These are phyloP conservation scores for Striga asiatica DNA, from an alignment of 257 asterid species.

Conservation along the genomic window DNA sequence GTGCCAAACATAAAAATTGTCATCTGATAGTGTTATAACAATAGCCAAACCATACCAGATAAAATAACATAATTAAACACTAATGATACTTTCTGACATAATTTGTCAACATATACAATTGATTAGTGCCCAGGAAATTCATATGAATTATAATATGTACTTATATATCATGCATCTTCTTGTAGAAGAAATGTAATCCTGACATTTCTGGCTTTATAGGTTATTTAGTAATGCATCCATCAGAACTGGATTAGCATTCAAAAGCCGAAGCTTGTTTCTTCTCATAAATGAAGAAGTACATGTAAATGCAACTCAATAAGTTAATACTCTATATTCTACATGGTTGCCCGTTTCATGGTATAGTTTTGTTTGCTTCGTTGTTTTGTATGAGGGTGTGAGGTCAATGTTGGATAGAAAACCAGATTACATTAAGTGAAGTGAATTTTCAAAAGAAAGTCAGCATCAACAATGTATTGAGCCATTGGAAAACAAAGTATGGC, in stretches of 20 bases:
- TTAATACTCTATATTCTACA: neutral
- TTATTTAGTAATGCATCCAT: neutral
- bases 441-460: neutral
- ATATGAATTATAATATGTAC: neutral
- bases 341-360: neutral
- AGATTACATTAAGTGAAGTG: neutral
- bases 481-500: too few species aligned
- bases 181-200: too few species aligned
- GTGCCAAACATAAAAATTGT: neutral
- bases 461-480: too few species aligned
- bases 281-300: neutral
- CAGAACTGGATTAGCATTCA: neutral
- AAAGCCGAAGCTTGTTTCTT: neutral
- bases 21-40: neutral
- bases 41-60: neutral
- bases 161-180: neutral
- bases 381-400: too few species aligned
- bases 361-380: neutral
- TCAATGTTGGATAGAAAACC: too few species aligned
- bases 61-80: neutral
- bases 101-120: neutral
- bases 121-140: neutral
- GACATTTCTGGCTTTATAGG: neutral
- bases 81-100: neutral
- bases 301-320: neutral